Conservation (phyloP, 805 yeast genomes). For the Kodamaea nitidulidarum region DNA sequence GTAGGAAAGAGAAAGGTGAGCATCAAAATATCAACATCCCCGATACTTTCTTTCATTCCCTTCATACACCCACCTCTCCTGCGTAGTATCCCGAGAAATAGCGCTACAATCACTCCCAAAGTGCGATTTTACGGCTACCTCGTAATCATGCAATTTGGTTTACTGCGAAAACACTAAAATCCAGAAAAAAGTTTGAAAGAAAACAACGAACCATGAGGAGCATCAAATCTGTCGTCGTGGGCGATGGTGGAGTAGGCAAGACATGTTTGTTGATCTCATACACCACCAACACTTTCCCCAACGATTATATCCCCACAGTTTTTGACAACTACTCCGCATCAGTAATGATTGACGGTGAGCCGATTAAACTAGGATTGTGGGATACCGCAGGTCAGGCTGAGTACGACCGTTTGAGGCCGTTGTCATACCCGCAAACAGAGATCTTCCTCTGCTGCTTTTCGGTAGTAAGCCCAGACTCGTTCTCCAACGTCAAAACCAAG, state of each 20-base stretch:
- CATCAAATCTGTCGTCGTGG: conserved; percentile 89
- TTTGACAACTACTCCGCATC: conserved; percentile 89
- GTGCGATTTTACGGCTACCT: no score
- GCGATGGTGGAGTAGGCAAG: conserved; percentile 96
- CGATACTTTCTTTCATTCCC: no score
- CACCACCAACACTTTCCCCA: conserved; percentile 89
- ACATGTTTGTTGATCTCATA: conserved; percentile 84
- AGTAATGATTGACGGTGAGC: conserved; percentile 76
- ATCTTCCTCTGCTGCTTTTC: conserved; percentile 85
- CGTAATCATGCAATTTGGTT: no score
- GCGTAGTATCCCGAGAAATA: no score
- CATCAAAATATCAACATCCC: no score
- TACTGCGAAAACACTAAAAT: not conserved
- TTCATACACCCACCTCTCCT: no score
- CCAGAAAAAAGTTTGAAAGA: conserved; percentile 3
- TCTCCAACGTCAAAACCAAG: conserved; percentile 73
- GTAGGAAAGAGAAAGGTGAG: no score
- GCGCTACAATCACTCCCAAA: no score
- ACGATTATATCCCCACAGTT: conserved; percentile 91
- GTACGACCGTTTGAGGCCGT: conserved; percentile 83
- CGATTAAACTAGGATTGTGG: conserved; percentile 84
- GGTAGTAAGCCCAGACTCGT: conserved; percentile 74
- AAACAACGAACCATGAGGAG: conserved; percentile 54
- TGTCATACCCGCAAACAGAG: conserved; percentile 89
- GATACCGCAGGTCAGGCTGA: conserved; percentile 96